A percentile compares a stretch with the other conserved stretches of the same genome.
Conservation (phyloP, 1,284 basidiomycete species). For the Cryptococcus sp. region DNA sequence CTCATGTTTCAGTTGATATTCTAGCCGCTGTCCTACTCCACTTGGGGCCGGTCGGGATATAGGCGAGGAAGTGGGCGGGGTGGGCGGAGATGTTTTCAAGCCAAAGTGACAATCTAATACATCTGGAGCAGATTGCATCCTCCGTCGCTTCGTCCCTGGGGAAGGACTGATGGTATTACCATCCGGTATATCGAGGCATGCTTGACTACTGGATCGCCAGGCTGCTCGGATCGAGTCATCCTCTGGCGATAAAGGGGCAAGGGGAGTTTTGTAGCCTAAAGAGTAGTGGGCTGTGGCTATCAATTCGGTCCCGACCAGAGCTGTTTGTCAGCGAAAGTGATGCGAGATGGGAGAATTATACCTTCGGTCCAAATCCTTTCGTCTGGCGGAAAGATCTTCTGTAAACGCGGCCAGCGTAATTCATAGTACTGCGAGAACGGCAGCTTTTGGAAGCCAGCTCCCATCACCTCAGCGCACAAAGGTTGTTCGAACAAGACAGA, state of each 20-base stretch:
- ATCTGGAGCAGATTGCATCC: conserved; percentile 17
- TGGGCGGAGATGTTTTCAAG: conserved; percentile 11
- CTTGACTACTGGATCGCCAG: conserved; percentile 26
- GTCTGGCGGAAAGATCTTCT: conserved; percentile 58
- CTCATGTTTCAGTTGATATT: no score
- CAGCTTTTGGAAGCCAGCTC: conserved; percentile 73
- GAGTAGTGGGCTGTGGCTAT: conserved; percentile 23
- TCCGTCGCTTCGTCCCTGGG: background rate
- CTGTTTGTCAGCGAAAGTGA: conserved; percentile 9
- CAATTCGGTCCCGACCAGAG: conserved; percentile 17
- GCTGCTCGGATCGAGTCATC: conserved; percentile 26
- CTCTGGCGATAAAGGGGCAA: conserved; percentile 14
- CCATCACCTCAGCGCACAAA: conserved; percentile 66
- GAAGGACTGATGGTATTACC: background rate
- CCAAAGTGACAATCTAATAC: conserved; percentile 6
- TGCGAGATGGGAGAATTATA: background rate
- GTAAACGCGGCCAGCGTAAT: conserved; percentile 71
- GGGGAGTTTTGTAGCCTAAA: conserved; percentile 20
- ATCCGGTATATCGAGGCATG: conserved; percentile 18
- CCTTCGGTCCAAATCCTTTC: conserved; percentile 64
- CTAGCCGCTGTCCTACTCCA: background rate
- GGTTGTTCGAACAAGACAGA: conserved; percentile 59
- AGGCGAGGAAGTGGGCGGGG: conserved; percentile 7
- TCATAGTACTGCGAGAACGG: conserved; percentile 62
- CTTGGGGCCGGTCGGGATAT: background rate